phyloP scores from a whole-genome alignment of 2,329 filamentous ascomycete genomes.

The Trematosphaeria pertusa region DNA sequence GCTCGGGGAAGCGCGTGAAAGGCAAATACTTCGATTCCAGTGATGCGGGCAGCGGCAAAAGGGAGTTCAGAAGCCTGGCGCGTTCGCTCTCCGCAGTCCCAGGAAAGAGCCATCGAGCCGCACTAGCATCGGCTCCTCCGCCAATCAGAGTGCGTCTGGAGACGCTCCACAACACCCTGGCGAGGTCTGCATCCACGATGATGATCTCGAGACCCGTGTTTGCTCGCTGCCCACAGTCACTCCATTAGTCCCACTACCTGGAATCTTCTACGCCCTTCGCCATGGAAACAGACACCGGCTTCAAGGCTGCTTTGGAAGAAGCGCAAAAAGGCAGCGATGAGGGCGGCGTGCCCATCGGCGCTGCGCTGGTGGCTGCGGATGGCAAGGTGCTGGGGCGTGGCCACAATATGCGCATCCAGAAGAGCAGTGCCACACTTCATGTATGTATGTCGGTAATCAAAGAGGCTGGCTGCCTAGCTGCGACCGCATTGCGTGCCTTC shows the following conservation, averaged over 20 bases:
- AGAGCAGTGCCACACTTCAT: constrained; percentile 73
- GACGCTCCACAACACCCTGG: neutral
- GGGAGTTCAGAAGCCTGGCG: too few species aligned
- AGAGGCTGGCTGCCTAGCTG: neutral
- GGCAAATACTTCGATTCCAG: too few species aligned
- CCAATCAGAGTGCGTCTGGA: neutral
- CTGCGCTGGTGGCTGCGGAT: constrained; percentile 69
- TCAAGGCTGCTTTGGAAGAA: constrained; percentile 65
- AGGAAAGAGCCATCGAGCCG: too few species aligned
- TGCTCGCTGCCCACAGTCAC: neutral
- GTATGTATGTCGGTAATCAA: constrained; percentile 54
- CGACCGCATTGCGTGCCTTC: neutral
- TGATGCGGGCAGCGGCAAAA: neutral
- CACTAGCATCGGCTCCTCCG: neutral
- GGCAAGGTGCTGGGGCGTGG: constrained; percentile 74
- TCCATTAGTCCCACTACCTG: neutral
- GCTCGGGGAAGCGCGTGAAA: too few species aligned
- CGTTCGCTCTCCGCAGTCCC: too few species aligned
- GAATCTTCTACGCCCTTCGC: constrained; percentile 4
- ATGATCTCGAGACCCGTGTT: neutral
- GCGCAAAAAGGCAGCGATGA: constrained; percentile 62
- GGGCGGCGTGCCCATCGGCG: constrained; percentile 66
- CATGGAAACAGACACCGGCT: constrained; percentile 52
- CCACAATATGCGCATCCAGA: constrained; percentile 79
- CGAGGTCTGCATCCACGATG: neutral